Base-by-base conservation (phyloP, 2,329 filamentous ascomycete genomes). In the Cyanodermella asteris region DNA sequence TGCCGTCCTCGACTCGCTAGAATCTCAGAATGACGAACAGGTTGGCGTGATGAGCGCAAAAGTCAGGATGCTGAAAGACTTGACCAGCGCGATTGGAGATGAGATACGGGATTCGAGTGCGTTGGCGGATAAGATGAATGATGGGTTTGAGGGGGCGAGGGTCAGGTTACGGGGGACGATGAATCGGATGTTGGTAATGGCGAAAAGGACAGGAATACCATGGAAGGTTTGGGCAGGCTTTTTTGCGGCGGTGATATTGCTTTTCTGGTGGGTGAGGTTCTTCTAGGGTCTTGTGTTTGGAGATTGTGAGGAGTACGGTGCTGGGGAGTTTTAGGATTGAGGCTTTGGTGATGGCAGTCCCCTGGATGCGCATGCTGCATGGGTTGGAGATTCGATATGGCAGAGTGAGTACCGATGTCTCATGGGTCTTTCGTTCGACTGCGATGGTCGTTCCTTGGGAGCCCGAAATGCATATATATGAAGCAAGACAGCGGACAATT, bases 101-200 rank as follows among this genome's bases (percentile, higher is more conserved):
- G 87, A 94, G 51, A 94, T 94, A 41, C 68, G 84, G 38, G 77
- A 91, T 34, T 87, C 76, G 9, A 77, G 78, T 3, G 72, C 77
- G 2, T 61, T 94, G 4, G 76, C 81, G 3, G 80, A 93, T 39
- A 84, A 81, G 51, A 91, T 97, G 72, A 94, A 94, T 49, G 78
- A 91, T 42, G 65, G 69, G 5, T 97, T 94, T 44, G 84, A 94
- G 45, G 69, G 65, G 39, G 90, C 84, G 26, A 60, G 82, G 17
- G 53, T 81, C 26, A 66, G 76, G 34, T 56, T 97, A 33, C 65
- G 72, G 22, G 81, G 84, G 27, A 94, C 90, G 11, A 94, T 97
- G 87, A 91, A 80, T 45, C 62, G 82, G 30, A 97, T 97, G 87
- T 53, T 94, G 36, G 46, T 84, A 27, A 97, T 97, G 87, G 87